Evolutionary conservation across 495 filamentous ascomycete species (phyloP), one percentile per base, ranked within the genome.

Genomic region (Parathielavia hyrcaniae): DNA sequence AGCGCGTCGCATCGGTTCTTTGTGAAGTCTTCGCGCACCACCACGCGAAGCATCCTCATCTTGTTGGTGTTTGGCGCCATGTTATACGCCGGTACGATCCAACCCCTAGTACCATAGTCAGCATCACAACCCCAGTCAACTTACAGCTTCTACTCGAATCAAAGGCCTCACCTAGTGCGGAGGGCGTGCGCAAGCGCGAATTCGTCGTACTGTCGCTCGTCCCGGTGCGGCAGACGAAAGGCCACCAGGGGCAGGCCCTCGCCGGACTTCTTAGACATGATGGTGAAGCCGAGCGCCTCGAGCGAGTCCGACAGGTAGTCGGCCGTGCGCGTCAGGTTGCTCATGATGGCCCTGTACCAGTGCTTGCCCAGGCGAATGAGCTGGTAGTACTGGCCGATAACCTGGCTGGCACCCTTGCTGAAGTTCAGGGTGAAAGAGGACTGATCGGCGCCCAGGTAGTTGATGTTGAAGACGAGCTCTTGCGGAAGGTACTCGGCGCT

Each of bases 401-500:
- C 84, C 64, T 95, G 91, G 40, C 85, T 85, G 45, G 91, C 91
- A 56, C 91, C 91, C 71, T 93, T 92, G 69, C 86, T 90, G 78
- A 96, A 96, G 77, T 96, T 96, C 51, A 96, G 81, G n/a, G 91
- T 96, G 78, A 95, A 95, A 52, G 89, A 95, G n/a, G 90, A 84
- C 73, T 96, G 91, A 63, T 96, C 89, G 23, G 91, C 88, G 53
- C 91, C 91, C 3, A 96, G 85, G 70, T 96, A 96, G 75, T 96
- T 96, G 80, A 95, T 92, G 79, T 95, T 95, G 82, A 96, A 96
- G 65, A 96, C 88, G 39, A 96, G 84, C 68, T 95, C 91, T 69
- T 91, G 77, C 22, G 90, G 90, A 1, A 96, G 79, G 71, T 78
- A 95, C 66, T 92, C 83, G 3, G 88, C 86, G 36, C 85, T 79